Evolutionary conservation across 2,329 filamentous ascomycete genomes (phyloP).

Genomic region (Trichoderma harzianum): DNA sequence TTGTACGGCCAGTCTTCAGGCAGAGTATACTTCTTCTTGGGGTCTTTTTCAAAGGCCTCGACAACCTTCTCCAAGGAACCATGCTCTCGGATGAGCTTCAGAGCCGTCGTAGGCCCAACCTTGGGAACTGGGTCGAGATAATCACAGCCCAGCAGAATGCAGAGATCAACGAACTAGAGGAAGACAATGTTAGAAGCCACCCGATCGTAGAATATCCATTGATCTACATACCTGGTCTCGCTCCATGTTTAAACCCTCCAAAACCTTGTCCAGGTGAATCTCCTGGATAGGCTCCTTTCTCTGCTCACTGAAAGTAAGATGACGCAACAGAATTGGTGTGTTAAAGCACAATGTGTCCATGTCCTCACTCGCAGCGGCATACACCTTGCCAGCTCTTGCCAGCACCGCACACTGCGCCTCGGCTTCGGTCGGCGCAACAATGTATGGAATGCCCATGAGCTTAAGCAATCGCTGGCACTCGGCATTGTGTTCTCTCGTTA

Average conservation of each 20-base stretch:
- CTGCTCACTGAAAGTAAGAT: slow-evolving; percentile 96
- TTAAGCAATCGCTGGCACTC: slow-evolving; percentile 89
- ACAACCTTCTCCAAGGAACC: slow-evolving; percentile 84
- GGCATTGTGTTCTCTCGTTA: slow-evolving; percentile 94
- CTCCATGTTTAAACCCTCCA: slow-evolving; percentile 87
- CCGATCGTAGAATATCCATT: not conserved
- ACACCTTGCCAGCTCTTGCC: slow-evolving; percentile 89
- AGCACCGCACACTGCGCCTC: slow-evolving; percentile 94
- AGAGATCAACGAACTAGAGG: slow-evolving; percentile 82
- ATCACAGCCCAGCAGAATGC: slow-evolving; percentile 95
- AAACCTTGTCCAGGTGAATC: slow-evolving; percentile 80
- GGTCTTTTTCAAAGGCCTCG: slow-evolving; percentile 70
- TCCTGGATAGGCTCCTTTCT: slow-evolving; percentile 97
- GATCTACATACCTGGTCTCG: slow-evolving; percentile 64
- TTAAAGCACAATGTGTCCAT: slow-evolving; percentile 99
- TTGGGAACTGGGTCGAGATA: slow-evolving; percentile 97
- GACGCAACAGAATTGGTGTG: slow-evolving; percentile 81
- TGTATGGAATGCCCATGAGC: slow-evolving; percentile 94
- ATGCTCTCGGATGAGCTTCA: slow-evolving; percentile 92
- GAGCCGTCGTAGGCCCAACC: slow-evolving; percentile 83
- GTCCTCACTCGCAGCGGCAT: slow-evolving; percentile 93
- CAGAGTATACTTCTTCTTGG: slow-evolving; percentile 75
- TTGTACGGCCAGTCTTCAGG: slow-evolving; percentile 97
- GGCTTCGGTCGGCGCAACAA: slow-evolving; percentile 92
- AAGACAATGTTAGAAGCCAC: not conserved